Evolutionary conservation across 1,284 basidiomycete species (phyloP).

Genomic region (Ceratobasidium sp.): DNA sequence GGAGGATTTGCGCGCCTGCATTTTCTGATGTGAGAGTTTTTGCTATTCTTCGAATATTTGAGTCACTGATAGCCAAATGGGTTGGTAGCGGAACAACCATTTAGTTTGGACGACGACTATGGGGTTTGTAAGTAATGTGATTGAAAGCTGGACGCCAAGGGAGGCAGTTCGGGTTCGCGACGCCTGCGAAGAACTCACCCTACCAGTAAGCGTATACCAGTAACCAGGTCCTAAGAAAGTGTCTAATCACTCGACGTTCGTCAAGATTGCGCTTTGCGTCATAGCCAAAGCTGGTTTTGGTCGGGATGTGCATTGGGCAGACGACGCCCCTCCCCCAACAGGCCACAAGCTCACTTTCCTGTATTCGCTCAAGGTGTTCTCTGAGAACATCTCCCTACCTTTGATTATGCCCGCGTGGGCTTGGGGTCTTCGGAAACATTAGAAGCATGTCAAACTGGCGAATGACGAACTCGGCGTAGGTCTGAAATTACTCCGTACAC

Average conservation of each 20-base stretch:
- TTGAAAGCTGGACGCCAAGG: neutral
- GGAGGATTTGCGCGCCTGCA: conserved; percentile 35
- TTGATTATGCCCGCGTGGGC: conserved; percentile 61
- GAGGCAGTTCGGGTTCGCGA: neutral
- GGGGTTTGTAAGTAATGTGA: conserved; percentile 2
- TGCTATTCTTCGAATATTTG: no score
- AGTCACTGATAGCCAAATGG: neutral
- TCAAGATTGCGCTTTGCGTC: conserved; percentile 40
- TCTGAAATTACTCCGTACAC: conserved; percentile 15
- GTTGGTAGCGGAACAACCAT: conserved; percentile 15
- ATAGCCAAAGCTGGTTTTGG: conserved; percentile 45
- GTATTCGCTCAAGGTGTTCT: conserved; percentile 63
- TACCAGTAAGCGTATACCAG: neutral
- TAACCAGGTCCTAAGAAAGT: no score
- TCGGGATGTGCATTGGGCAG: conserved; percentile 41
- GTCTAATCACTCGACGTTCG: conserved; percentile 54
- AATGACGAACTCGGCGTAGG: conserved; percentile 64
- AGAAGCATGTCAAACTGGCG: conserved; percentile 56
- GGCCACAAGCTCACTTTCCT: conserved; percentile 68
- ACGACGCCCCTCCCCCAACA: conserved; percentile 55
- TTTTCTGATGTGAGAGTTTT: conserved; percentile 37
- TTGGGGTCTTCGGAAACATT: conserved; percentile 51
- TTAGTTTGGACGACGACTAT: conserved; percentile 2
- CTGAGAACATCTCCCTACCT: conserved; percentile 59
- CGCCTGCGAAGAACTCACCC: neutral